These are phyloP conservation scores for Rostrohypoxylon terebratum DNA, from an alignment of 495 filamentous ascomycete genomes.

Conservation along the genomic window DNA sequence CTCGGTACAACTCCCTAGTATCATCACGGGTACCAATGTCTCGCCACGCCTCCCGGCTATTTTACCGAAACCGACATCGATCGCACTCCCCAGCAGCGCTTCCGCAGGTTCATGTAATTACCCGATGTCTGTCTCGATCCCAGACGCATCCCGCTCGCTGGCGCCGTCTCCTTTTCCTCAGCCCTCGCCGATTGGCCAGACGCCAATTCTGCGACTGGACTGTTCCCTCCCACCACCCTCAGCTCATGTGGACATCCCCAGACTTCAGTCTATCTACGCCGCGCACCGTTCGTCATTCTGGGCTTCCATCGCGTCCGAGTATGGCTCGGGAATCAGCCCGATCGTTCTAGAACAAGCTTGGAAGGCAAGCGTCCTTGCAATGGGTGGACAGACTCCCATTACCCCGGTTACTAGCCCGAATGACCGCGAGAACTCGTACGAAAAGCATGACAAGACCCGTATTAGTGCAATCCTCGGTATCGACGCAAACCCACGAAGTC, in stretches of 20 bases:
- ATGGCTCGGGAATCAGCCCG: constrained; percentile 72
- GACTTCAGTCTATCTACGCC: constrained; percentile 75
- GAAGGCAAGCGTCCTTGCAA: constrained; percentile 59
- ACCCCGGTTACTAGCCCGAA: constrained; percentile 61
- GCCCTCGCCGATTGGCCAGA: constrained; percentile 32
- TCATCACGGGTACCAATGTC: constrained; percentile 53
- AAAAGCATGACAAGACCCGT: constrained; percentile 62
- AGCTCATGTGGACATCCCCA: constrained; percentile 70
- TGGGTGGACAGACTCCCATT: constrained; percentile 55
- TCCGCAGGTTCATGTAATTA: constrained; percentile 53
- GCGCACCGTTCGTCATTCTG: constrained; percentile 77
- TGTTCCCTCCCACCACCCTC: constrained; percentile 58
- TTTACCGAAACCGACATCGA: constrained; percentile 69
- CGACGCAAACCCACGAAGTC: constrained; percentile 64
- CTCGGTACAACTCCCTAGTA: constrained; percentile 60
- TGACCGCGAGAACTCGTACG: constrained; percentile 52
- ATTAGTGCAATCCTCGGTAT: constrained; percentile 67
- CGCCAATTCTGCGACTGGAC: constrained; percentile 61
- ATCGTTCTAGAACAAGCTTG: constrained; percentile 76
- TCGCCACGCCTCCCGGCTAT: constrained; percentile 66
- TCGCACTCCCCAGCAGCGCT: constrained; percentile 54
- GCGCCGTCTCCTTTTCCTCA: constrained; percentile 45
- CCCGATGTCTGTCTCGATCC: constrained; percentile 49
- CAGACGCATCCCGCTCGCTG: constrained; percentile 46
- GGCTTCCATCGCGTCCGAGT: constrained; percentile 75